Base-by-base conservation (phyloP, 2,329 filamentous ascomycete genomes). In the Simplicillium aogashimaense region DNA sequence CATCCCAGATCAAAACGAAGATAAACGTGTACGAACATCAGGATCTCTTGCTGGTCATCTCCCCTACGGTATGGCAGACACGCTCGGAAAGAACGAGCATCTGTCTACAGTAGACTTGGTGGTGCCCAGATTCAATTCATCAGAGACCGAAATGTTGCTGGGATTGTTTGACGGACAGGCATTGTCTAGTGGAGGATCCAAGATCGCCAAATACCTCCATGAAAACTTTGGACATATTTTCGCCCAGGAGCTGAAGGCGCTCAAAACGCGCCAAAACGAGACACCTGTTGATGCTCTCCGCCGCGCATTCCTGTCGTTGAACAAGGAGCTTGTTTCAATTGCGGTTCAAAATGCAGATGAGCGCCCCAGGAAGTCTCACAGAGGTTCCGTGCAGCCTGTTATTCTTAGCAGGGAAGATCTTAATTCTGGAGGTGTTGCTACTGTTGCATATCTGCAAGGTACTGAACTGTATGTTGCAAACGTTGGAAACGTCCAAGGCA, bases 21-120 rank as follows among this genome's bases (percentile, higher is more conserved):
- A 98, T 58, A 79, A 89, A 44, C 85, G 92, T 70, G 87, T 98
- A 41, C 79, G 92, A 53, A 97, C 92, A n/a, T 94, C 92, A 20
- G 89, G 89, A n/a, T 95, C 90, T 1, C 66, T 90, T 41, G 89
- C 94, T 15, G 90, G 90, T 2, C 83, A 86, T 28, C 76, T 98
- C 61, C 83, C 87, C 1, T 98, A 98, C 54, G 92, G 92, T 45
- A 95, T 98, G 89, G 92, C 92, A 7, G 92, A 98, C 62, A 94
- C 86, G 12, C 69, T 98, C 12, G 92, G 92, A 31, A 85, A 80
- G 54, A 89, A 90, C 51, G 92, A 98, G 60, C 92, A 98, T 58
- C 66, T 98, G 38, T 97, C 92, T 5, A 95, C 89, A 3, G 83
- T 97, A 43, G 92, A 98, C 57, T 81, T 98, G 64, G 87, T 98